A percentile compares a stretch with the other conserved stretches of the same genome.
phyloP scores from a whole-genome alignment of 139 green algal genomes.

The Chlorella ohadii region DNA sequence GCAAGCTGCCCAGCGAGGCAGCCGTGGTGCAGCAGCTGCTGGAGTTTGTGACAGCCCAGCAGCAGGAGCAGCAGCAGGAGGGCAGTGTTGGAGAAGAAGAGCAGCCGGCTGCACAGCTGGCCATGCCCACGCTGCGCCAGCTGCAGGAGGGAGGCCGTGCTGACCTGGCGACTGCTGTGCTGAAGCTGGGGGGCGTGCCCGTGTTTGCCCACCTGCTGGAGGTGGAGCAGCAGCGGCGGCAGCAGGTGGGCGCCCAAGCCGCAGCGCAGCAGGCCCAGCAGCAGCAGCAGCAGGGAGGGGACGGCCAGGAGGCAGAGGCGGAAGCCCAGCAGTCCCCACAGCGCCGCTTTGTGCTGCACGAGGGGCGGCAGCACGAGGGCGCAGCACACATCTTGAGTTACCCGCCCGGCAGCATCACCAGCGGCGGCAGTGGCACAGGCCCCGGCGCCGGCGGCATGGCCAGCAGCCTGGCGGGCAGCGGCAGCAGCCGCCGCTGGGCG shows the following conservation, averaged over 20 bases:
- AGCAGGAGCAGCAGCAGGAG: not conserved
- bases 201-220: conserved; percentile 11
- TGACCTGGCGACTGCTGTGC: conserved; percentile 19
- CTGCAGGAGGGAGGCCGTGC: conserved; percentile 16
- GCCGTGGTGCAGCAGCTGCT: conserved; percentile 19
- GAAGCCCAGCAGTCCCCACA: not conserved
- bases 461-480: not conserved
- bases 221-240: conserved; percentile 14
- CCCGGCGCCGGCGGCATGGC: not conserved
- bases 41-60: not conserved
- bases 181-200: conserved; percentile 13
- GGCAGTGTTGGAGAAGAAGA: too few species aligned
- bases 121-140: conserved; percentile 29
- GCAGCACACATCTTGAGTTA: not conserved
- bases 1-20: conserved; percentile 17
- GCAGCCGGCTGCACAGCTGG: not conserved
- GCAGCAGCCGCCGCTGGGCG: not conserved
- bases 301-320: not conserved
- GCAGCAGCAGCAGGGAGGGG: not conserved
- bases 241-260: not conserved
- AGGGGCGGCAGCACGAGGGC: not conserved
- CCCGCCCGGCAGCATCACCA: too few species aligned
- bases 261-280: not conserved
- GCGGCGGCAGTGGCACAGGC: too few species aligned
- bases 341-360: not conserved